Evolutionary conservation across 306 rosid species (phyloP).

Genomic region (Glycyrrhiza uralensis): DNA sequence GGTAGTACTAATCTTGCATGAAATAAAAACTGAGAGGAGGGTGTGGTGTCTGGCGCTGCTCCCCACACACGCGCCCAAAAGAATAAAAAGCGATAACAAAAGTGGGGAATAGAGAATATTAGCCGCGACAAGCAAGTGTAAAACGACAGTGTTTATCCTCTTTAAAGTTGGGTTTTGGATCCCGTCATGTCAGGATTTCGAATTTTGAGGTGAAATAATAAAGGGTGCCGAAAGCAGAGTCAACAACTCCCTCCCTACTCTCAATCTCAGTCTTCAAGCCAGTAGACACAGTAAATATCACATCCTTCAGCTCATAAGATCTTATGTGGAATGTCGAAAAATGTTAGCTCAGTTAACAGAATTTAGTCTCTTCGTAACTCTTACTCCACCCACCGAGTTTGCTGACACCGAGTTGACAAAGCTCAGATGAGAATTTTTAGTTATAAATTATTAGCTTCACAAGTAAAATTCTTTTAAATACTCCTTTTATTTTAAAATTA

Average conservation of each 20-base stretch:
- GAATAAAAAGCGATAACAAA: conserved; percentile 22
- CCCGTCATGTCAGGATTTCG: background rate
- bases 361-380: too few species aligned
- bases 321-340: conserved; percentile 21
- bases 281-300: conserved; percentile 8
- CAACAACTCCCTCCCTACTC: background rate
- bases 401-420: too few species aligned
- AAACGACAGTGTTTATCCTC: conserved; percentile 19
- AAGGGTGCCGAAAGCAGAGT: conserved; percentile 36
- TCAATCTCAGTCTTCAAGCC: conserved; percentile 27
- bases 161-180: conserved; percentile 22
- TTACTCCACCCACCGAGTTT: too few species aligned
- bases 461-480: background rate
- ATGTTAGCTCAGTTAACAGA: too few species aligned
- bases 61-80: conserved; percentile 30
- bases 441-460: background rate
- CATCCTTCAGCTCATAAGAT: background rate
- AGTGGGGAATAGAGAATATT: conserved; percentile 25
- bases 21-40: background rate
- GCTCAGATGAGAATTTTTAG: too few species aligned
- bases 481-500: too few species aligned
- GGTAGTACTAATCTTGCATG: background rate
- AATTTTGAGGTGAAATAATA: conserved; percentile 18
- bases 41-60: background rate
- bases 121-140: conserved; percentile 32